Conservation (phyloP, 2,329 filamentous ascomycete species). For the Acephala macrosclerotiorum region DNA sequence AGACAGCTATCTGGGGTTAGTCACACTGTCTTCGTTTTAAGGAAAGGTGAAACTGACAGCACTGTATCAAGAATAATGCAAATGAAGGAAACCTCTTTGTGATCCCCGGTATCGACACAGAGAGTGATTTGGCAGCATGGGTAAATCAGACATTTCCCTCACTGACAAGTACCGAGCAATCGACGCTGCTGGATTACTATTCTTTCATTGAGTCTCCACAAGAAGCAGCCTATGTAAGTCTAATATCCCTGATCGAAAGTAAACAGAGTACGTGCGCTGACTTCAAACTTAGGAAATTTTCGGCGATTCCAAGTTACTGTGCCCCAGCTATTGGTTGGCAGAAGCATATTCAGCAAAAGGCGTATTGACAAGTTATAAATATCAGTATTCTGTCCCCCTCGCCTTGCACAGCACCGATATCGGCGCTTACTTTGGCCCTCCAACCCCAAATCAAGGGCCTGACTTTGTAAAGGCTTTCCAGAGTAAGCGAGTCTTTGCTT, state of each 20-base stretch:
- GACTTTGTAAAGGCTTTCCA: conserved; percentile 23
- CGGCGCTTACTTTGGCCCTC: conserved; percentile 35
- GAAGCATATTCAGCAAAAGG: conserved; percentile 49
- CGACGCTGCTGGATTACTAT: conserved; percentile 36
- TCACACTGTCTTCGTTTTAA: too few species aligned
- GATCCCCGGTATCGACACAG: conserved; percentile 51
- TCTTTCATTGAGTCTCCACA: conserved; percentile 22
- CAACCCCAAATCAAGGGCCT: conserved; percentile 15
- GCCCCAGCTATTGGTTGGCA: conserved; percentile 59
- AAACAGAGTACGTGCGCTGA: background rate
- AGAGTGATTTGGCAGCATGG: conserved; percentile 49
- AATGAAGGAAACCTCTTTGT: conserved; percentile 57
- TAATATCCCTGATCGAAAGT: background rate
- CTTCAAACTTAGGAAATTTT: conserved; percentile 50
- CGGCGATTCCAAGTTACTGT: conserved; percentile 60
- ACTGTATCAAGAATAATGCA: conserved; percentile 53
- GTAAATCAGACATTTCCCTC: conserved; percentile 49
- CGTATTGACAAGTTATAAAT: conserved; percentile 47
- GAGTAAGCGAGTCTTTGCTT: conserved; percentile 16
- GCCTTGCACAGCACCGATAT: conserved; percentile 46
- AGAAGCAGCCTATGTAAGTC: conserved; percentile 13
- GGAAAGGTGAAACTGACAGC: conserved; percentile 12
- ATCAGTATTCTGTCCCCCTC: conserved; percentile 52
- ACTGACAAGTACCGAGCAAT: conserved; percentile 49
- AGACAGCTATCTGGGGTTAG: conserved; percentile 21